phyloP scores from a whole-genome alignment of 768 basidiomycete species.

The Xerocomellus amylosporus region DNA sequence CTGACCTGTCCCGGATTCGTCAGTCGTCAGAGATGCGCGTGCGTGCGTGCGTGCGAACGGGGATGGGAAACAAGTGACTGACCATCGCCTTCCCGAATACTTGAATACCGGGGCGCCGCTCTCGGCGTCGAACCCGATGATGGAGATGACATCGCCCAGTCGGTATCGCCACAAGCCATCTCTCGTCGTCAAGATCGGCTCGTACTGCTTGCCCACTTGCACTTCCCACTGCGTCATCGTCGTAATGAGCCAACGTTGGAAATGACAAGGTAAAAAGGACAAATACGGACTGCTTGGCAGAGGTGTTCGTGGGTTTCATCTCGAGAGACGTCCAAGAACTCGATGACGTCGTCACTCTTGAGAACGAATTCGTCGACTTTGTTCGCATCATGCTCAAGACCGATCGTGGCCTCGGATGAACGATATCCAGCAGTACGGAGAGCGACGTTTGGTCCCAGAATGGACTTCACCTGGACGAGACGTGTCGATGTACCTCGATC shows the following conservation, averaged over 20 bases:
- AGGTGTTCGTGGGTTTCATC: slow-evolving; percentile 14
- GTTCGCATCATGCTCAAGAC: neutral
- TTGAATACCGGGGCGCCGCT: slow-evolving; percentile 11
- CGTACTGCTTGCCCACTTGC: slow-evolving; percentile 17
- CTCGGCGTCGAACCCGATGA: slow-evolving; percentile 16
- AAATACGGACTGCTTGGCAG: slow-evolving; percentile 14
- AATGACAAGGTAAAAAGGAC: too few species aligned
- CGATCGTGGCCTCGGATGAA: slow-evolving; percentile 11
- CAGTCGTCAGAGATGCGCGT: neutral
- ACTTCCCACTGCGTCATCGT: slow-evolving; percentile 15
- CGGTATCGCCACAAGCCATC: slow-evolving; percentile 25
- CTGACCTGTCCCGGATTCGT: neutral
- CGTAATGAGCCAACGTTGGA: neutral
- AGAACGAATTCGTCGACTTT: slow-evolving; percentile 13
- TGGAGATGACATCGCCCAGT: slow-evolving; percentile 17
- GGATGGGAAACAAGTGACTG: neutral
- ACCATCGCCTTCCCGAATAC: slow-evolving; percentile 17
- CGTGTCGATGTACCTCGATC: neutral
- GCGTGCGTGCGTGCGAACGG: too few species aligned
- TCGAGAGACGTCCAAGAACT: slow-evolving; percentile 17
- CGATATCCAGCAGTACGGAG: slow-evolving; percentile 8
- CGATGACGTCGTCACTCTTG: slow-evolving; percentile 1
- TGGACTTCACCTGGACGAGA: slow-evolving; percentile 8
- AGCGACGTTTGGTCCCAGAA: slow-evolving; percentile 9
- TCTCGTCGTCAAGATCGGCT: slow-evolving; percentile 20